phyloP scores from a whole-genome alignment of 495 filamentous ascomycete species.

The Pyrenopolyporus hunteri region DNA sequence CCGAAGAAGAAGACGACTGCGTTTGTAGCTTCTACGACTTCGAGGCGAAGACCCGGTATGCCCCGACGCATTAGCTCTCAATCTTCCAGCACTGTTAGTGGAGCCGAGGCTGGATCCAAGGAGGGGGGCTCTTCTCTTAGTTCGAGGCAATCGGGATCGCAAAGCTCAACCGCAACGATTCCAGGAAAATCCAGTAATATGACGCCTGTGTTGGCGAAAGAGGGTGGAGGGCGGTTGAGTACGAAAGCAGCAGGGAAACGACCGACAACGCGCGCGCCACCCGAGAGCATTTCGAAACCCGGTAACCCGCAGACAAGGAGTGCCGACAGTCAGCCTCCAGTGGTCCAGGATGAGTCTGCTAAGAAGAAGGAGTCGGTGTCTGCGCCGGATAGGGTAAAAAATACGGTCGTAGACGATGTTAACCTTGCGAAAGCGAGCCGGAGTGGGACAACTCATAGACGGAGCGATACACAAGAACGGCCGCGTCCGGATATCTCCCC shows the following conservation, averaged over 20 bases:
- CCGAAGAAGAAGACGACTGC: slow-evolving; percentile 42
- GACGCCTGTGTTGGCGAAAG: slow-evolving; percentile 2
- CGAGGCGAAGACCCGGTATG: slow-evolving; percentile 47
- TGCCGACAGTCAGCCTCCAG: not conserved
- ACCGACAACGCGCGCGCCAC: slow-evolving; percentile 19
- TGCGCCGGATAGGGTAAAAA: slow-evolving; percentile 10
- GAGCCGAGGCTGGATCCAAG: slow-evolving; percentile 35
- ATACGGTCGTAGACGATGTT: slow-evolving; percentile 1
- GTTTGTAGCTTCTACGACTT: slow-evolving; percentile 46
- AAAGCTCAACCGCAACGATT: slow-evolving; percentile 22
- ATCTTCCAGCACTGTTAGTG: slow-evolving; percentile 39
- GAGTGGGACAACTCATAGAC: slow-evolving; percentile 24
- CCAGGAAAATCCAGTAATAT: slow-evolving; percentile 23
- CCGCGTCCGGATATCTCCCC: slow-evolving; percentile 22
- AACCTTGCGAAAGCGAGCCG: slow-evolving; percentile 14
- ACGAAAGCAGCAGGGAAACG: slow-evolving; percentile 50
- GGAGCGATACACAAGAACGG: slow-evolving; percentile 30
- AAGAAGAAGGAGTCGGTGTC: slow-evolving; percentile 3
- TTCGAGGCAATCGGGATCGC: slow-evolving; percentile 31
- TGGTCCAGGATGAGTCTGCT: not conserved
- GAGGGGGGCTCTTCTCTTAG: slow-evolving; percentile 29
- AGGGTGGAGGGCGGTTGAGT: slow-evolving; percentile 28
- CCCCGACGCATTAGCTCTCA: slow-evolving; percentile 51
- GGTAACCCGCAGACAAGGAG: slow-evolving; percentile 19
- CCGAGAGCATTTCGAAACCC: slow-evolving; percentile 17